These are phyloP conservation scores for Diacronema lutheri DNA, from an alignment of 78 protist species.

Conservation along the genomic window DNA sequence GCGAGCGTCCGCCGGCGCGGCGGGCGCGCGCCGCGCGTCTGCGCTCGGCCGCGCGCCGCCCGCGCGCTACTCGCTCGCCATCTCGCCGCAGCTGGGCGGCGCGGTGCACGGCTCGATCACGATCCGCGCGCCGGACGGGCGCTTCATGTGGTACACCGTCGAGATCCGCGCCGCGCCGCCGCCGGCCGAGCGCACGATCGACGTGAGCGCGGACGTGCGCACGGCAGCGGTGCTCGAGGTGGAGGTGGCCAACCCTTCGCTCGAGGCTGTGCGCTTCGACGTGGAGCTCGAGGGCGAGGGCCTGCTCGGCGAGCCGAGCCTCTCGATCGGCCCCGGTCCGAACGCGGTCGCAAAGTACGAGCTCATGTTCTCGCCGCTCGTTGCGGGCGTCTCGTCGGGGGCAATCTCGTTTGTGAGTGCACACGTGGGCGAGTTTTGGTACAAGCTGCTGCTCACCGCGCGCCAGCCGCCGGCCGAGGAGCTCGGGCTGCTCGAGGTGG, in stretches of 20 bases:
- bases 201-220: constrained; percentile 22
- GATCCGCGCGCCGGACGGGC: constrained; percentile 50
- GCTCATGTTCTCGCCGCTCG: constrained; percentile 54
- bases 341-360: background rate
- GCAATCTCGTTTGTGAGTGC: constrained; percentile 46
- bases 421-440: constrained; percentile 66
- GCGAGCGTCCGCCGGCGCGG: background rate
- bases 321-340: background rate
- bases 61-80: background rate
- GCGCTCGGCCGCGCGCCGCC: background rate
- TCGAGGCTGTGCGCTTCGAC: background rate
- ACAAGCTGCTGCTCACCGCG: constrained; percentile 34
- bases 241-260: constrained; percentile 26
- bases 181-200: constrained; percentile 28
- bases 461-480: constrained; percentile 3
- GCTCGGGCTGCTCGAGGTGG: background rate
- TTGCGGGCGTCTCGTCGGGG: constrained; percentile 22
- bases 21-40: background rate
- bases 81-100: constrained; percentile 10
- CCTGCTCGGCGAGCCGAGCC: constrained; percentile 2
- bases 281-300: constrained; percentile 21
- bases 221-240: constrained; percentile 42
- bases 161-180: constrained; percentile 49
- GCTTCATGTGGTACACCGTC: constrained; percentile 62
- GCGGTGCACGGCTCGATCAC: constrained; percentile 47